These are phyloP conservation scores for Pseudocercospora crystallina DNA, from an alignment of 2,329 filamentous ascomycete species.

Conservation along the genomic window DNA sequence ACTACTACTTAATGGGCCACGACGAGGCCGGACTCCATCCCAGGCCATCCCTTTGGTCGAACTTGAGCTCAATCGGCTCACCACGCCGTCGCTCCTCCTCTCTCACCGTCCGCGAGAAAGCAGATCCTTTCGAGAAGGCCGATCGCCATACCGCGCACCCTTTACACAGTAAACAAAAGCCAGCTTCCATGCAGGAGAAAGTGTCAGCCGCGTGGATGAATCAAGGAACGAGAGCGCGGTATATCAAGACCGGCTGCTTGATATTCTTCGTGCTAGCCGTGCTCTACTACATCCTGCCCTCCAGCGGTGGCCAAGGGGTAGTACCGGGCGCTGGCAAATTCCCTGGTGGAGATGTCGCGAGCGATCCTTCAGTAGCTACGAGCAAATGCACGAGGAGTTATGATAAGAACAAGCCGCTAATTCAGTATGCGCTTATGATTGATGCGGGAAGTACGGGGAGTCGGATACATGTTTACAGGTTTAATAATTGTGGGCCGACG, in stretches of 20 bases:
- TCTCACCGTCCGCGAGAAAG: constrained; percentile 47
- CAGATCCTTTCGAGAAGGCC: constrained; percentile 49
- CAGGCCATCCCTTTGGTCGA: constrained; percentile 48
- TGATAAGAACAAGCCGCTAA: constrained; percentile 85
- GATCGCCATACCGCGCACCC: constrained; percentile 38
- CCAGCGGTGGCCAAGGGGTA: constrained; percentile 12
- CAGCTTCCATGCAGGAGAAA: constrained; percentile 36
- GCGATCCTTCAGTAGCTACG: constrained; percentile 63
- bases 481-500: constrained; percentile 97
- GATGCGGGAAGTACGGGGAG: constrained; percentile 97
- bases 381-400: constrained; percentile 78
- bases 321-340: constrained; percentile 25
- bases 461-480: constrained; percentile 96
- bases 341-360: constrained; percentile 43
- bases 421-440: constrained; percentile 98
- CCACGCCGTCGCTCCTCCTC: constrained; percentile 54
- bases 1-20: constrained; percentile 18
- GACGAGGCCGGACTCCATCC: background rate
- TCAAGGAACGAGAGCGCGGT: constrained; percentile 60
- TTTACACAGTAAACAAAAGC: constrained; percentile 21
- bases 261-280: constrained; percentile 58
- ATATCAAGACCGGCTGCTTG: constrained; percentile 62
- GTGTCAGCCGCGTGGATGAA: constrained; percentile 56
- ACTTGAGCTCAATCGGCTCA: constrained; percentile 48
- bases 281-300: constrained; percentile 56